phyloP scores from a whole-genome alignment of 805 yeast genomes.

The Yamadazyma paraphyllophila region DNA sequence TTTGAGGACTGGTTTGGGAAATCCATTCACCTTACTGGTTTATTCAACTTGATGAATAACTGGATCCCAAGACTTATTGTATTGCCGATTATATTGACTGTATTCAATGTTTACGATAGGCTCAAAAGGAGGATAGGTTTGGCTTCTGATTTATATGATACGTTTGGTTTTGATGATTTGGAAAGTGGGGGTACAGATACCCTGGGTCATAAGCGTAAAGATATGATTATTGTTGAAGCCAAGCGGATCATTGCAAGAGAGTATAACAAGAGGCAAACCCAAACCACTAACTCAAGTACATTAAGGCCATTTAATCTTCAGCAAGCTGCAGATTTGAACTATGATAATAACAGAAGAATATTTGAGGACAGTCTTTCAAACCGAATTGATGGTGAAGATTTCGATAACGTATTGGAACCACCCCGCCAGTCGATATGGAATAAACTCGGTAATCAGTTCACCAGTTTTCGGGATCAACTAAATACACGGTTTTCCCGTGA shows the following conservation, averaged over 20 bases:
- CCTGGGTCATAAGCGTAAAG: conserved; percentile 25
- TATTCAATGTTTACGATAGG: conserved; percentile 66
- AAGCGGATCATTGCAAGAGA: conserved; percentile 40
- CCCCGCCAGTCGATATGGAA: conserved; percentile 21
- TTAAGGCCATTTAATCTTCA: conserved; percentile 29
- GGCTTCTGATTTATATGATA: conserved; percentile 35
- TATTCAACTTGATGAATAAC: conserved; percentile 69
- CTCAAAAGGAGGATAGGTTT: conserved; percentile 43
- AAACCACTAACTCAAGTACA: conserved; percentile 3
- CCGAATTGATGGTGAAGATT: conserved; percentile 22
- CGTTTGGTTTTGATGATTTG: conserved; percentile 39
- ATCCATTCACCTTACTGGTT: conserved; percentile 70
- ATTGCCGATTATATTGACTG: conserved; percentile 64
- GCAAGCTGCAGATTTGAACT: conserved; percentile 26
- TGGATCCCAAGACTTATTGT: conserved; percentile 73
- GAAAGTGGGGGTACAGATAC: conserved; percentile 18
- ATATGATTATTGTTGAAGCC: conserved; percentile 41
- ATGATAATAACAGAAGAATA: conserved; percentile 24
- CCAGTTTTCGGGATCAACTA: conserved; percentile 9
- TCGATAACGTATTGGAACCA: conserved; percentile 7
- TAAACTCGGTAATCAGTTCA: conserved; percentile 7
- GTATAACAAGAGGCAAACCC: conserved; percentile 21
- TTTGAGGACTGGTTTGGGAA: conserved; percentile 76
- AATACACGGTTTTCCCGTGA: not conserved
- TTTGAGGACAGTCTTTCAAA: conserved; percentile 23